Evolutionary conservation across 805 yeast species (phyloP).

Genomic region (Starmerella bacillaris): DNA sequence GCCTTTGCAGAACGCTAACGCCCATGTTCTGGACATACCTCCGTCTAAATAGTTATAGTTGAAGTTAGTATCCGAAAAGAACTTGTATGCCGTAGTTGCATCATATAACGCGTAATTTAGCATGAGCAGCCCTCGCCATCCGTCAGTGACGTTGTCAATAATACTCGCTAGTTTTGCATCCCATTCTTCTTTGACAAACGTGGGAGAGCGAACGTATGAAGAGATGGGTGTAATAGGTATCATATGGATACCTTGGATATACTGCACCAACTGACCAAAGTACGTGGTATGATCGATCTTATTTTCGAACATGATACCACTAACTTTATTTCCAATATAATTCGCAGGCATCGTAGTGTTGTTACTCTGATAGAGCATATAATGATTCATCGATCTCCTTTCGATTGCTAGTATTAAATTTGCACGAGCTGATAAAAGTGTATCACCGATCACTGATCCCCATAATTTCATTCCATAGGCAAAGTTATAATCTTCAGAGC

Average conservation of each 20-base stretch:
- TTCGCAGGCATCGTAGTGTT: conserved; percentile 35
- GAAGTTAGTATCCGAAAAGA: conserved; percentile 39
- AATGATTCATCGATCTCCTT: conserved; percentile 36
- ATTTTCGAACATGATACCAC: conserved; percentile 56
- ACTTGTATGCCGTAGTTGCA: conserved; percentile 40
- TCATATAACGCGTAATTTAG: conserved; percentile 54
- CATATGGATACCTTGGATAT: conserved; percentile 68
- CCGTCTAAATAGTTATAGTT: conserved; percentile 39
- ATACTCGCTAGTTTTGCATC: conserved; percentile 28
- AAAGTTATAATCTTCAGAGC: conserved; percentile 55
- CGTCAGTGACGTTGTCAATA: conserved; percentile 30
- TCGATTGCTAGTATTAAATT: conserved; percentile 42
- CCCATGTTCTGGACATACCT: conserved; percentile 75
- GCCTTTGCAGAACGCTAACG: conserved; percentile 44
- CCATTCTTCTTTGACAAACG: conserved; percentile 44
- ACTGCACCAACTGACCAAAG: conserved; percentile 43
- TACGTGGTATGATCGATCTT: conserved; percentile 57
- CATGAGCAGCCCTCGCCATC: conserved; percentile 53
- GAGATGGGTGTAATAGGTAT: conserved; percentile 50
- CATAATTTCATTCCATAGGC: conserved; percentile 53
- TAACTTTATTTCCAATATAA: conserved; percentile 39
- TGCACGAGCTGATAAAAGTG: conserved; percentile 35
- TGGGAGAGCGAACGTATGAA: conserved; percentile 35
- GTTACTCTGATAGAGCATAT: conserved; percentile 34
- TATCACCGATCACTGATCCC: conserved; percentile 42